Evolutionary conservation across 768 basidiomycete genomes (phyloP).

Genomic region (Coprinellus micaceus): DNA sequence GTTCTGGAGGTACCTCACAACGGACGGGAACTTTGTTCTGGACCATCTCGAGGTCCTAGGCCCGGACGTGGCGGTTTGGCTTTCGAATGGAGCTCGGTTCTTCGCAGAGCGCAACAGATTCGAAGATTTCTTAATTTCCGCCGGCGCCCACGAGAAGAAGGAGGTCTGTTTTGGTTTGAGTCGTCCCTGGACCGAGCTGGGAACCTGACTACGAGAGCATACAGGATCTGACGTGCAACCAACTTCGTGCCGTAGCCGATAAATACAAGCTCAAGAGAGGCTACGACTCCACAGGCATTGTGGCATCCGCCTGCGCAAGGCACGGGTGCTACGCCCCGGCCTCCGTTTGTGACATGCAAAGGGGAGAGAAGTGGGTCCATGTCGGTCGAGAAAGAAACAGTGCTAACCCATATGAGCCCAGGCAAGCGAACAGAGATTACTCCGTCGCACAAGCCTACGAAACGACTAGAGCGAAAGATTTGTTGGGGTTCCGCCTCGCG

Average conservation of each 20-base stretch:
- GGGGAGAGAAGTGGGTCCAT: not conserved
- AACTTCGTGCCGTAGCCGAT: not conserved
- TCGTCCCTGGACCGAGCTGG: too few relatives aligned
- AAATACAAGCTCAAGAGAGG: not conserved
- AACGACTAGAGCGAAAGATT: not conserved
- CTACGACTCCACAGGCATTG: not conserved
- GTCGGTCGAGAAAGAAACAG: too few relatives aligned
- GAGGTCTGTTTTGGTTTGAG: not conserved
- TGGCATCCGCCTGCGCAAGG: not conserved
- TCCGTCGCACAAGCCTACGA: not conserved
- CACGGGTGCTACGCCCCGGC: not conserved
- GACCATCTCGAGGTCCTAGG: not conserved
- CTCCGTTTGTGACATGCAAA: not conserved
- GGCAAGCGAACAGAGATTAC: not conserved
- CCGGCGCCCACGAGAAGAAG: not conserved
- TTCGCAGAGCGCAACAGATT: not conserved
- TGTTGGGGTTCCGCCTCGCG: not conserved
- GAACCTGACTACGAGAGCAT: too few relatives aligned
- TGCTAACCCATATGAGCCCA: too few relatives aligned
- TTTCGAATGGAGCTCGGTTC: not conserved
- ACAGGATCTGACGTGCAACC: not conserved
- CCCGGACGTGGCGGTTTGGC: not conserved
- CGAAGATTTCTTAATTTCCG: not conserved
- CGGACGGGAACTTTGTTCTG: not conserved
- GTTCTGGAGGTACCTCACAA: not conserved